These are phyloP conservation scores for Galerina sulciceps DNA, from an alignment of 768 basidiomycete genomes.

Conservation along the genomic window DNA sequence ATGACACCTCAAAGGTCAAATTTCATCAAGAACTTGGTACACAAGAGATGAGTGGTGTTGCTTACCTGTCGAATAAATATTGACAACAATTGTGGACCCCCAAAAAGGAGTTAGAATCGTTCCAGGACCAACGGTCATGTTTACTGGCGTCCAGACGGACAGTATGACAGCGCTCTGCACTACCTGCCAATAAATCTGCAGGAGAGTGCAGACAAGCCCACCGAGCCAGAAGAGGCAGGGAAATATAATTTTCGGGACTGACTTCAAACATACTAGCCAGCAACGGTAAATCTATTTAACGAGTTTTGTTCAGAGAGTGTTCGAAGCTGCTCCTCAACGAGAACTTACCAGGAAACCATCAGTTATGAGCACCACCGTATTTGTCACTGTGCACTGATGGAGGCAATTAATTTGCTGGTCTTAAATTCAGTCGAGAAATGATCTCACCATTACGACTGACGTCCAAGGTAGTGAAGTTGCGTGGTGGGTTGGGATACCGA, in stretches of 20 bases:
- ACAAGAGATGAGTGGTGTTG: no score
- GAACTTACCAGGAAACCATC: slow-evolving; percentile 12
- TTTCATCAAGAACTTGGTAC: no score
- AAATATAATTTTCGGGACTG: background rate
- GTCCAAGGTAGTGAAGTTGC: slow-evolving; percentile 4
- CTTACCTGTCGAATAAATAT: slow-evolving; percentile 18
- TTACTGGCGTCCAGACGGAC: slow-evolving; percentile 12
- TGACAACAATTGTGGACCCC: slow-evolving; percentile 17
- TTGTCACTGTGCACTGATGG: slow-evolving; percentile 8
- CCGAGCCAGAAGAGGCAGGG: slow-evolving; percentile 9
- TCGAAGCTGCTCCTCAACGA: background rate
- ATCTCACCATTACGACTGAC: slow-evolving; percentile 12
- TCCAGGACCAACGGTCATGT: slow-evolving; percentile 18
- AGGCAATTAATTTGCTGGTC: background rate
- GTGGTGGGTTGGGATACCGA: background rate
- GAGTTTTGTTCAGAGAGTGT: background rate
- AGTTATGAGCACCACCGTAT: slow-evolving; percentile 7
- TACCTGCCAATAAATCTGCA: slow-evolving; percentile 8
- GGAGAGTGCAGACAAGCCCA: slow-evolving; percentile 1
- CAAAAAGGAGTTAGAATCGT: slow-evolving; percentile 20
- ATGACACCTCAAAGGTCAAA: slow-evolving; percentile 4
- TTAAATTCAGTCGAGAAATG: no score
- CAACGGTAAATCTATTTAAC: slow-evolving; percentile 3
- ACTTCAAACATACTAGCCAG: slow-evolving; percentile 7
- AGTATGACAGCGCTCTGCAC: background rate